Conservation (phyloP, 345 rosid genomes). For the Salix arbutifolia region DNA sequence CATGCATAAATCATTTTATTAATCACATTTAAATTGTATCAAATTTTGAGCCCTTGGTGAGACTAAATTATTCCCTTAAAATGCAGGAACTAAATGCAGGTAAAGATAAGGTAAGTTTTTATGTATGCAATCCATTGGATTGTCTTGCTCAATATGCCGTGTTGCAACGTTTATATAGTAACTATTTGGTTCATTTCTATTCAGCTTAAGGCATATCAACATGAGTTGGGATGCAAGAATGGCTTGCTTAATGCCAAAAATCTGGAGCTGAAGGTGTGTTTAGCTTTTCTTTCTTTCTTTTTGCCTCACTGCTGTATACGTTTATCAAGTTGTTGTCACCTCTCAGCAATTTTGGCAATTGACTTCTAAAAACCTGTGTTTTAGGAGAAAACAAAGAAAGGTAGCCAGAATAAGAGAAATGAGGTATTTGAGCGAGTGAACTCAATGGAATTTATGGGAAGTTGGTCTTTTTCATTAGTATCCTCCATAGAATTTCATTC, state of each 20-base stretch:
- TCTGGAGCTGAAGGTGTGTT: slow-evolving; percentile 30
- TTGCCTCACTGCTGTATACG: not conserved
- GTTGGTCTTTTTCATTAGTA: slow-evolving; percentile 3
- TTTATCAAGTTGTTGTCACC: not conserved
- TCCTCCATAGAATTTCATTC: slow-evolving; percentile 10
- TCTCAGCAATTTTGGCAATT: slow-evolving; percentile 4
- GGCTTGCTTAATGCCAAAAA: slow-evolving; percentile 41
- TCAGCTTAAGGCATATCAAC: slow-evolving; percentile 59
- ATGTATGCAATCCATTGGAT: not conserved
- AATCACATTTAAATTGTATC: slow-evolving; percentile 2
- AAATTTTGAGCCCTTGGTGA: slow-evolving; percentile 5
- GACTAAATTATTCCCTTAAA: slow-evolving; percentile 17
- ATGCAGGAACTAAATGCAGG: slow-evolving; percentile 66
- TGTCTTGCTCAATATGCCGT: not conserved
- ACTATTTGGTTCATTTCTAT: slow-evolving; percentile 17
- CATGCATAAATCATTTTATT: slow-evolving; percentile 4
- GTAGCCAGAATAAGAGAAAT: slow-evolving; percentile 20
- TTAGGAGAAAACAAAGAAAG: slow-evolving; percentile 33
- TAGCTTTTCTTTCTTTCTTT: not conserved
- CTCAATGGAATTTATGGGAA: not conserved
- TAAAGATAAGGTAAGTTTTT: slow-evolving; percentile 55
- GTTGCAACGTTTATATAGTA: not conserved
- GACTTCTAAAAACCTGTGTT: not conserved
- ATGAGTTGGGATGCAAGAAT: slow-evolving; percentile 68
- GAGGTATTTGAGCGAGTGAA: slow-evolving; percentile 22